phyloP scores from a whole-genome alignment of 257 asterid genomes.

The Solanum peruvianum region DNA sequence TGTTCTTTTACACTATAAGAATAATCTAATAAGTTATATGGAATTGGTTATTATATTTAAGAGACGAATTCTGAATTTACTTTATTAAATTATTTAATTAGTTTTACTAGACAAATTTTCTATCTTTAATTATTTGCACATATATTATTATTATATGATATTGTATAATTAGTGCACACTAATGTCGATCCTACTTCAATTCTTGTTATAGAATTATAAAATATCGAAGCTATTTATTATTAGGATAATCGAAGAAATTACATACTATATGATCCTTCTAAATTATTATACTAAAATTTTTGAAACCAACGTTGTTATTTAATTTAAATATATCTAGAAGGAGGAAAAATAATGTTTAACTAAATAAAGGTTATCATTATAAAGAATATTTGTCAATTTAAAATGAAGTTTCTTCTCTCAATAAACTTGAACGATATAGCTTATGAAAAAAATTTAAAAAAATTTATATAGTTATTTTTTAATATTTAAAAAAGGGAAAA shows the following conservation, averaged over 20 bases:
- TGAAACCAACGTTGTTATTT: not conserved
- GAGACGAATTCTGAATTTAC: not conserved
- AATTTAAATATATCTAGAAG: not conserved
- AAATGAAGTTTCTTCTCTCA: not conserved
- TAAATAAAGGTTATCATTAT: not conserved
- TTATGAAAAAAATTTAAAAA: too few relatives aligned
- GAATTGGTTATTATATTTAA: not conserved
- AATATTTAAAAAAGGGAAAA: too few relatives aligned
- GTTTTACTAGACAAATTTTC: not conserved
- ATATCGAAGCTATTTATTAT: not conserved
- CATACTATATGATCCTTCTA: not conserved
- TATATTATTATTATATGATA: not conserved
- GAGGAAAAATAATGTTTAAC: not conserved
- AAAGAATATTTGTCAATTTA: not conserved
- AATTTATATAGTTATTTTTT: not conserved
- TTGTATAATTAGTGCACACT: not conserved
- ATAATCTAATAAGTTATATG: not conserved
- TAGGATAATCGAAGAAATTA: not conserved
- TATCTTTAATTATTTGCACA: not conserved
- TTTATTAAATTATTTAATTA: too few relatives aligned
- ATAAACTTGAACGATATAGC: not conserved
- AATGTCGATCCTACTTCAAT: not conserved
- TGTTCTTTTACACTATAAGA: not conserved
- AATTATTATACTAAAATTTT: too few relatives aligned
- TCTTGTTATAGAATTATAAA: not conserved